Conservation (phyloP, 345 rosid genomes). For the Eucalyptus globulus region DNA sequence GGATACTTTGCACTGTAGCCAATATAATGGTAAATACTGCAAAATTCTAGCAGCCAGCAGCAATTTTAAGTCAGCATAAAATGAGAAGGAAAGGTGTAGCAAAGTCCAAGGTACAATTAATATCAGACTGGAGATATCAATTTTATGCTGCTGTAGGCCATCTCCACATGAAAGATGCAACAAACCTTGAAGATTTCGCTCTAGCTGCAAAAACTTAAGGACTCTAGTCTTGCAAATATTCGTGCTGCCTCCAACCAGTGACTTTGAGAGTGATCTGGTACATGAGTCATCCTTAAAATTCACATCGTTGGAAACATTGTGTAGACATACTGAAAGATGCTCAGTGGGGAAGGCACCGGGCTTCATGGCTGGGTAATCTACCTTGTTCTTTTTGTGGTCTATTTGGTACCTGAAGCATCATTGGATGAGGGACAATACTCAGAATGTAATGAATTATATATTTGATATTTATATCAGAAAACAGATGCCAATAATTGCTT, state of each 20-base stretch:
- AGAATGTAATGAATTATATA: neutral
- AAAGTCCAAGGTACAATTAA: neutral
- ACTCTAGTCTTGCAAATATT: constrained; percentile 71
- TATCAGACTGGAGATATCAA: neutral
- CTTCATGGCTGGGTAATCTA: constrained; percentile 23
- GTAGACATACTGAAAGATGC: constrained; percentile 14
- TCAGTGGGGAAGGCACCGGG: constrained; percentile 22
- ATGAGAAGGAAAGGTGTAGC: neutral
- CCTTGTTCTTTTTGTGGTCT: constrained; percentile 54
- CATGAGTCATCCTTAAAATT: constrained; percentile 47
- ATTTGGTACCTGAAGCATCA: constrained; percentile 59
- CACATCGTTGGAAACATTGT: constrained; percentile 33
- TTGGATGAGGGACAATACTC: neutral
- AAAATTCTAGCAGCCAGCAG: neutral
- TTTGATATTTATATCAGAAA: neutral
- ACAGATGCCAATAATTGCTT: neutral
- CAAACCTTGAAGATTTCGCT: constrained; percentile 61
- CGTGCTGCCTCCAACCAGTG: constrained; percentile 69
- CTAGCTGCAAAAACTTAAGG: constrained; percentile 34
- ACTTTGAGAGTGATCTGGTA: constrained; percentile 48
- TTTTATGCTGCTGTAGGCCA: neutral
- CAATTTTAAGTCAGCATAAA: neutral
- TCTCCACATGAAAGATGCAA: neutral
- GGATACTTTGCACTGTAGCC: neutral
- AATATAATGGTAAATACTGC: neutral